Evolutionary conservation across 768 basidiomycete species (phyloP).

Genomic region (Boletus reticuloceps): DNA sequence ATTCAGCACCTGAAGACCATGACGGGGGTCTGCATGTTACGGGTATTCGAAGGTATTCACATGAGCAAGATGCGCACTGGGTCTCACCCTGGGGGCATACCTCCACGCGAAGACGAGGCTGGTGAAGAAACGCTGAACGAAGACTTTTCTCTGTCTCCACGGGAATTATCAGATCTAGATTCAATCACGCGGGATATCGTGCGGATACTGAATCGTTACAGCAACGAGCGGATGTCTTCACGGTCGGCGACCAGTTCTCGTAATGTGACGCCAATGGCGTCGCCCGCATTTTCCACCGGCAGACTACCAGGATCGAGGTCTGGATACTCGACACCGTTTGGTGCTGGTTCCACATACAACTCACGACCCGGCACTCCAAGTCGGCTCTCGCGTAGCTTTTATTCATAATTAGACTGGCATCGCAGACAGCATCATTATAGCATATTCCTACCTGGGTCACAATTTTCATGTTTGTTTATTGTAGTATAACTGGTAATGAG

Average conservation of each 20-base stretch:
- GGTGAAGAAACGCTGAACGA: conserved; percentile 46
- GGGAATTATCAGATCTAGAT: conserved; percentile 76
- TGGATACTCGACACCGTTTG: conserved; percentile 57
- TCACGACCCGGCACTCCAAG: conserved; percentile 69
- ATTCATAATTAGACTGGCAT: conserved; percentile 19
- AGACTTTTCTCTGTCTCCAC: conserved; percentile 55
- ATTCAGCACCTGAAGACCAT: conserved; percentile 76
- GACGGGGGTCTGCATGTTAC: conserved; percentile 81
- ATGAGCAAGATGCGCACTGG: conserved; percentile 35
- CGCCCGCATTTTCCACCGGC: conserved; percentile 41
- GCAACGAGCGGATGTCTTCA: conserved; percentile 55
- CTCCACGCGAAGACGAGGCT: conserved; percentile 49
- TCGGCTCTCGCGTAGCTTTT: conserved; percentile 43
- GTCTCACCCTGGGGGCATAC: conserved; percentile 33
- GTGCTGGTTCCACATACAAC: conserved; percentile 40
- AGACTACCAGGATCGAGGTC: conserved; percentile 47
- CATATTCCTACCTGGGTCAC: conserved; percentile 3
- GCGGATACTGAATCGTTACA: conserved; percentile 66
- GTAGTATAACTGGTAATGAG: too few species aligned
- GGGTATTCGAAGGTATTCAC: conserved; percentile 85
- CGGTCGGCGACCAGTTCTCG: conserved; percentile 63
- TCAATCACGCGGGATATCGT: conserved; percentile 73
- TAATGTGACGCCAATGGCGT: conserved; percentile 62
- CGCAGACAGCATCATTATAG: conserved; percentile 5
- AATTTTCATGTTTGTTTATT: conserved; percentile 19